Conservation (phyloP, 495 filamentous ascomycete genomes). For the Alectoria sarmentosa region DNA sequence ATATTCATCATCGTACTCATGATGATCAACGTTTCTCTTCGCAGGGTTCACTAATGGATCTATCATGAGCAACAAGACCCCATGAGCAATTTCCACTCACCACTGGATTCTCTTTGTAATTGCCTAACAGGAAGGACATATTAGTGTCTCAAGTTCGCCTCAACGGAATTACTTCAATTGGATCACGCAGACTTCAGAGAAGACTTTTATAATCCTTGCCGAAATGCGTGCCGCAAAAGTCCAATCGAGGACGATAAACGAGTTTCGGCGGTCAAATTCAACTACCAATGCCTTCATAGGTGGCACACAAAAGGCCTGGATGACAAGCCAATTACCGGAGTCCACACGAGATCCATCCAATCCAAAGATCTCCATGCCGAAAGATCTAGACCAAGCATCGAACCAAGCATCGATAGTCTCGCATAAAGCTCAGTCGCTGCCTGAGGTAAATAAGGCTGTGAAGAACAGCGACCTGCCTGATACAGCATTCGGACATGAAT, state of each 20-base stretch:
- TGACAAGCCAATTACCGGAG: conserved; percentile 32
- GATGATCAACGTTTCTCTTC: neutral
- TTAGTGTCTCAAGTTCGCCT: neutral
- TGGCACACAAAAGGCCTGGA: conserved; percentile 61
- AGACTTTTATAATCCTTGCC: neutral
- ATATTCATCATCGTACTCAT: neutral
- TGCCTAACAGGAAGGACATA: neutral
- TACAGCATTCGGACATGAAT: conserved; percentile 4
- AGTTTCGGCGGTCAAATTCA: conserved; percentile 60
- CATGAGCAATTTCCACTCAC: neutral
- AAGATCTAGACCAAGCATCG: neutral
- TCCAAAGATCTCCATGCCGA: conserved; percentile 1
- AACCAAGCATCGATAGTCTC: conserved; percentile 7
- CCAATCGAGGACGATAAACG: conserved; percentile 18
- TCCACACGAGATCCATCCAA: neutral
- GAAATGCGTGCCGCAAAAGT: conserved; percentile 6
- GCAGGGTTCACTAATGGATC: neutral
- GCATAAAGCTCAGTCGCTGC: neutral
- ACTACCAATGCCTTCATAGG: conserved; percentile 62
- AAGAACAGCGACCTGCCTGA: neutral
- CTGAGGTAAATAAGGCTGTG: neutral
- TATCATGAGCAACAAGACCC: neutral
- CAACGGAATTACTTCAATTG: neutral
- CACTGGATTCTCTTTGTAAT: neutral
- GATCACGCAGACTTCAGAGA: neutral